Evolutionary conservation across 2,329 filamentous ascomycete genomes (phyloP).

Genomic region (Talaromyces verruculosus): DNA sequence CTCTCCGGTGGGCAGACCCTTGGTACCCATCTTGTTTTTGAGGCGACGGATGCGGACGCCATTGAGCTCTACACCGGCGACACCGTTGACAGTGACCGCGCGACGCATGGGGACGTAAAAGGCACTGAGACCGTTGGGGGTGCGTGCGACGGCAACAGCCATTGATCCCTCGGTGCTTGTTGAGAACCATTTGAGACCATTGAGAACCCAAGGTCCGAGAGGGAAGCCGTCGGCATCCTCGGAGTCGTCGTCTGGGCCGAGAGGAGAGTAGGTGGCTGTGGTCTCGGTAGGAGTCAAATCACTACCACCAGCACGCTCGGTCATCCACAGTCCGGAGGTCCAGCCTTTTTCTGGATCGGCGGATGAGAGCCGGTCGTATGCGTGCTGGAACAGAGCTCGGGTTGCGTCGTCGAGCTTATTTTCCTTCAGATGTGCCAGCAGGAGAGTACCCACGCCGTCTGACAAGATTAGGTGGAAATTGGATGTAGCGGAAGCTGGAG

Average conservation of each 20-base stretch:
- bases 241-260: constrained; percentile 27
- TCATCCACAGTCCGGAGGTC: constrained; percentile 80
- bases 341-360: constrained; percentile 49
- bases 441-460: constrained; percentile 3
- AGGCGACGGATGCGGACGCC: constrained; percentile 67
- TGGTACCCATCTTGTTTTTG: constrained; percentile 73
- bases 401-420: constrained; percentile 20
- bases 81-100: constrained; percentile 23
- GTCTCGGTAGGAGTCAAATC: constrained; percentile 70
- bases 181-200: constrained; percentile 70
- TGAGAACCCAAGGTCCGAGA: constrained; percentile 60
- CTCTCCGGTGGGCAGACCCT: constrained; percentile 69
- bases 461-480: constrained; percentile 14
- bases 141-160: constrained; percentile 63
- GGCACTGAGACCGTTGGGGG: constrained; percentile 52
- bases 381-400: constrained; percentile 27
- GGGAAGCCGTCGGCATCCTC: constrained; percentile 33
- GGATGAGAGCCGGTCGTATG: constrained; percentile 31
- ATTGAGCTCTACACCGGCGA: constrained; percentile 53
- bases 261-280: constrained; percentile 44
- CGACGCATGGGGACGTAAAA: constrained; percentile 65
- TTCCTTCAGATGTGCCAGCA: constrained; percentile 8
- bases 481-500: constrained; percentile 17
- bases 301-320: constrained; percentile 66
- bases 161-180: constrained; percentile 65